A percentile compares a stretch with the other conserved stretches of the same genome.
Conservation (phyloP, 768 basidiomycete genomes). For the Rhizopogon vulgaris region DNA sequence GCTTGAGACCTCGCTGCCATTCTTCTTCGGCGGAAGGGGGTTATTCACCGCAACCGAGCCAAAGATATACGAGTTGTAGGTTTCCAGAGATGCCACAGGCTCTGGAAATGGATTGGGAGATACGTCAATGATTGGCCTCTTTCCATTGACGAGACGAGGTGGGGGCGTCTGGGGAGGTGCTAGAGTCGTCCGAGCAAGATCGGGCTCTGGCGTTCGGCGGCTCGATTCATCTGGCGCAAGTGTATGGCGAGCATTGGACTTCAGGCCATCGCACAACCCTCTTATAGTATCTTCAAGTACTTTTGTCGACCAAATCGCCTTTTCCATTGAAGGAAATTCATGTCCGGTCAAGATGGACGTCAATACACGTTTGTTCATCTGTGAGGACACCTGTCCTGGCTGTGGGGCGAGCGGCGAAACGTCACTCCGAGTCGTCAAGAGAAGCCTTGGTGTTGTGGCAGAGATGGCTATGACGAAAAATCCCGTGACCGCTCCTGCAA, state of each 20-base stretch:
- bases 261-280: conserved; percentile 65
- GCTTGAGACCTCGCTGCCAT: conserved; percentile 6
- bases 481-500: conserved; percentile 83
- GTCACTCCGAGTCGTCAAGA: conserved; percentile 11
- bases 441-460: conserved; percentile 14
- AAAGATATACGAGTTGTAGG: conserved; percentile 55
- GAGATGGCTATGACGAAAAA: conserved; percentile 75
- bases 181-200: conserved; percentile 19
- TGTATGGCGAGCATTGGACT: conserved; percentile 15
- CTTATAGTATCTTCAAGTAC: conserved; percentile 62
- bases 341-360: conserved; percentile 63
- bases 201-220: conserved; percentile 38
- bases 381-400: conserved; percentile 56
- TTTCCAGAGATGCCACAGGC: conserved; percentile 54
- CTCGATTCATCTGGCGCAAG: conserved; percentile 17
- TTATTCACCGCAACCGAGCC: conserved; percentile 53
- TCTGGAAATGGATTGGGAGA: conserved; percentile 68
- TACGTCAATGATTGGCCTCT: conserved; percentile 33
- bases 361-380: conserved; percentile 66
- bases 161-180: conserved; percentile 51
- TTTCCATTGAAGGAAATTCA: conserved; percentile 68
- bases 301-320: conserved; percentile 63
- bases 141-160: conserved; percentile 27
- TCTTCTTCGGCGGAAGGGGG: conserved; percentile 24
- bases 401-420: conserved; percentile 44